Evolutionary conservation across 129 eudicot genomes (phyloP), one percentile per base, ranked within the genome.

Genomic region (Dittrichia graveolens): DNA sequence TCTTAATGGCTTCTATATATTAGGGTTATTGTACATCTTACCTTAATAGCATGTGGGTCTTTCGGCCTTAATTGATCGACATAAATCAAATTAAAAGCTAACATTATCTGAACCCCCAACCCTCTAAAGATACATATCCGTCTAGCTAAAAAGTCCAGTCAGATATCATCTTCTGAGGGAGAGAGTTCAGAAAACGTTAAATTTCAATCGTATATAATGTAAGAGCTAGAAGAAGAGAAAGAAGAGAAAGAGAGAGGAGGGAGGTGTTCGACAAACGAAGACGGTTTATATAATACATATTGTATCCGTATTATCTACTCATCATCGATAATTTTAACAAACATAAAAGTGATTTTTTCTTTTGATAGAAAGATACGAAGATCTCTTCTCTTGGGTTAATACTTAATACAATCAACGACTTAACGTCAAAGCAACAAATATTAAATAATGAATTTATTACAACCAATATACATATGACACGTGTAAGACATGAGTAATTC

Each of bases 121-220:
- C 75, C 34, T 54, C 44, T 0, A 71, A 71, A 53, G 42, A 40
- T 41, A 41, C 75, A 44, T 7, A 19, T 55, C 15, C 41, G 18
- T 40, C 65, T 41, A 24, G 31, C 52, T 19, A 44, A 56, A 11
- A 13, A 0, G 6, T 12, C 12, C 3, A 41, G 66, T 41, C 41
- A 56, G 5, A 71, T 38, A 43, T 56, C 4, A 6, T 2, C 66
- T 56, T 65, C 42, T 42, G 75, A 71, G 75, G 75, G 75, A 71
- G 75, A 71, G 75, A 71, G 75, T 71, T 71, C 75, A 71, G 75
- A 71, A 41, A 71, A 71, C 12, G 43, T 56, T 71, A 54, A 14
- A 71, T 41, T 71, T 56, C 75, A 71, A 71, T 24, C 31, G 31
- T 24, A 24, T 24, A 2, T 65, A 19, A 70, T 24, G 55, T 12